Evolutionary conservation across 495 filamentous ascomycete species (phyloP), one percentile per base, ranked within the genome.

Genomic region (Bryoglossum gracile): DNA sequence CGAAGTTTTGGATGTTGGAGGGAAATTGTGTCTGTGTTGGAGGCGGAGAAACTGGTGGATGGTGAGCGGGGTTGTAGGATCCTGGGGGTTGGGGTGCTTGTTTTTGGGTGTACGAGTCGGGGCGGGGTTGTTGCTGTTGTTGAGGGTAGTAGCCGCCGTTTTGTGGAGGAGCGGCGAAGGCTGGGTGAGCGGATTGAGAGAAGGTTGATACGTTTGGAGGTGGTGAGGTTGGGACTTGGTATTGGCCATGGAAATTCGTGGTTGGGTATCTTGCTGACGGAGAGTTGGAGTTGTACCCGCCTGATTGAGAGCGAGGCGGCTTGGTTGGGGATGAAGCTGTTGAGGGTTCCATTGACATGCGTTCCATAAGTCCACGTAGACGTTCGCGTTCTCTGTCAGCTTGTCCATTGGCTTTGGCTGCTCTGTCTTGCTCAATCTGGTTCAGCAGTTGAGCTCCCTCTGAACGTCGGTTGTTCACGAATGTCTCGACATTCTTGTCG

Each of bases 401-500:
- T 54, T 94, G 86, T 8, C 78, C 77, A 28, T 75, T 78, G 53
- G 82, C 80, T 59, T 70, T 81, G 37, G 70, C 78, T 2, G 77
- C 77, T 56, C 81, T 83, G 42, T 84, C 81, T 49, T 82, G 77
- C 66, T 97, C 92, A 48, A 98, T 98, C 53, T 88, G 84, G 53
- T 75, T 77, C 5, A 98, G 73, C 19, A 97, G 73, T 59, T 94
- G 87, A 1, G 89, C 87, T 16, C 92, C 92, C 66, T 98, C 92
- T 0, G 87, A 84, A 37, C 90, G 76, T 26, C 92, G 78, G 59
- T 97, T 98, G 70, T 84, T 91, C 48, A 98, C 91, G 62, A 97
- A 98, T 3, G 84, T 86, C 56, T 96, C 90, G 10, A 97, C 91
- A 58, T 98, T 98, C 72, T 95, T 91, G 50, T 87, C 81, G n/a